These are phyloP conservation scores for Rhizopogon rudus DNA, from an alignment of 768 basidiomycete genomes.

Conservation along the genomic window DNA sequence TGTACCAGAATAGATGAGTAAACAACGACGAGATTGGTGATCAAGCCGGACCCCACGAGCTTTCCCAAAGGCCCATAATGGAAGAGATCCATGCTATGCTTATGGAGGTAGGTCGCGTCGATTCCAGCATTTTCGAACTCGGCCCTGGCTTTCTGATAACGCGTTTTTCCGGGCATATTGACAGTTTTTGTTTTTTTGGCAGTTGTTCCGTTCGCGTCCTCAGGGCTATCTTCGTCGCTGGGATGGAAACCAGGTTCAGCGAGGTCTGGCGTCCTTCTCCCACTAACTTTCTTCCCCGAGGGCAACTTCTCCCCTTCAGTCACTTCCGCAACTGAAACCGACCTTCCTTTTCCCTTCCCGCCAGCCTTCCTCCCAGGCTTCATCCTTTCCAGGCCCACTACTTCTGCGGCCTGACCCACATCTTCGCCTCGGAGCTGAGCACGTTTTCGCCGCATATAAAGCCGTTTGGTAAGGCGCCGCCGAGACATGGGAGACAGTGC, in stretches of 20 bases:
- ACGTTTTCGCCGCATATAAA: constrained; percentile 71
- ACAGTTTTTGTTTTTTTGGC: constrained; percentile 12
- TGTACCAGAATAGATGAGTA: constrained; percentile 9
- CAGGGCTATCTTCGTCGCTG: constrained; percentile 4
- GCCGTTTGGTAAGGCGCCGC: constrained; percentile 53
- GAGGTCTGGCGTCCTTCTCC: not conserved
- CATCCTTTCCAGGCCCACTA: constrained; percentile 19
- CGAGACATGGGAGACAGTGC: constrained; percentile 43
- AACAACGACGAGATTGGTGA: constrained; percentile 18
- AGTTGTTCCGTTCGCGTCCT: constrained; percentile 3
- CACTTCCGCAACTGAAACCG: not conserved
- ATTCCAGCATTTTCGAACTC: constrained; percentile 41
- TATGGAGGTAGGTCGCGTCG: constrained; percentile 35
- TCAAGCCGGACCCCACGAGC: constrained; percentile 37
- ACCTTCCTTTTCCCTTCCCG: constrained; percentile 6
- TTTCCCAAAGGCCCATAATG: constrained; percentile 30
- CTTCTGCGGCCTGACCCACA: not conserved
- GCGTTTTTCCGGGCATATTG: constrained; percentile 32
- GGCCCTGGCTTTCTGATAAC: constrained; percentile 38
- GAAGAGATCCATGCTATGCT: constrained; percentile 39
- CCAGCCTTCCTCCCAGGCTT: constrained; percentile 39
- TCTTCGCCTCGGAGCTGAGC: constrained; percentile 39
- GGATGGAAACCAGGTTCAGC: constrained; percentile 6
- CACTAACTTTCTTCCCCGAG: constrained; percentile 9
- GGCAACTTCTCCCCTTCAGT: not conserved